phyloP scores from a whole-genome alignment of 768 basidiomycete species.

The Russula foetens region DNA sequence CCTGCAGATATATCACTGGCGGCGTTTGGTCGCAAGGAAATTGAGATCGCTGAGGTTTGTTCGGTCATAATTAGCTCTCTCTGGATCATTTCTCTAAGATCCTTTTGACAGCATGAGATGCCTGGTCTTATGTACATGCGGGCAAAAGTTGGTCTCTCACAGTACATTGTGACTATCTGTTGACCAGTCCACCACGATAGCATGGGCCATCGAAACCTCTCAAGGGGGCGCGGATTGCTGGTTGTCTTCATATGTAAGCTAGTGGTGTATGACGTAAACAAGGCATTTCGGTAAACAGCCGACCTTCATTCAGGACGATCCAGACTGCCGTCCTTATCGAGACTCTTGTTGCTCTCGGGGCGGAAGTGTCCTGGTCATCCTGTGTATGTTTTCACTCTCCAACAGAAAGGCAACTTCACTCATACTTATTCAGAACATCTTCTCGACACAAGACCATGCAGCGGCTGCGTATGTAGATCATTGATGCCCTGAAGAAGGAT shows the following conservation, averaged over 20 bases:
- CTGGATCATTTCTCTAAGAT: slow-evolving; percentile 15
- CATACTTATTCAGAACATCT: slow-evolving; percentile 75
- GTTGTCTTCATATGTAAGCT: slow-evolving; percentile 91
- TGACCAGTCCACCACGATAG: slow-evolving; percentile 34
- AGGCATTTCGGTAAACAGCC: slow-evolving; percentile 2
- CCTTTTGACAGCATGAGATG: slow-evolving; percentile 67
- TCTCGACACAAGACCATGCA: slow-evolving; percentile 99
- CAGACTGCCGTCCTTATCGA: slow-evolving; percentile 99
- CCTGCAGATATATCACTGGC: slow-evolving; percentile 84
- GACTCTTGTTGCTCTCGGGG: slow-evolving; percentile 90
- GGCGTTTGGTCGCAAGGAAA: slow-evolving; percentile 99
- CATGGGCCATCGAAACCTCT: slow-evolving; percentile 76
- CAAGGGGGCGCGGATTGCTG: slow-evolving; percentile 91
- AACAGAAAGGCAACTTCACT: not conserved
- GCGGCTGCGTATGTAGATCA: slow-evolving; percentile 73
- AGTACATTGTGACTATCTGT: slow-evolving; percentile 2
- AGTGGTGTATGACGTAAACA: not conserved
- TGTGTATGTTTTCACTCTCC: slow-evolving; percentile 49
- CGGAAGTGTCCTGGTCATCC: slow-evolving; percentile 98
- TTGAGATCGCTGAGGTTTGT: slow-evolving; percentile 93
- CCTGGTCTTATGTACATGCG: slow-evolving; percentile 93
- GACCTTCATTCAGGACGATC: slow-evolving; percentile 71
- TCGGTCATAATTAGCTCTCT: slow-evolving; percentile 7
- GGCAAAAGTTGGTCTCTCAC: slow-evolving; percentile 52
- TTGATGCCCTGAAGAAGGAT: not conserved